Base-by-base conservation (phyloP, 371 early-diverging fungal genomes). In the Mortierella sp. region DNA sequence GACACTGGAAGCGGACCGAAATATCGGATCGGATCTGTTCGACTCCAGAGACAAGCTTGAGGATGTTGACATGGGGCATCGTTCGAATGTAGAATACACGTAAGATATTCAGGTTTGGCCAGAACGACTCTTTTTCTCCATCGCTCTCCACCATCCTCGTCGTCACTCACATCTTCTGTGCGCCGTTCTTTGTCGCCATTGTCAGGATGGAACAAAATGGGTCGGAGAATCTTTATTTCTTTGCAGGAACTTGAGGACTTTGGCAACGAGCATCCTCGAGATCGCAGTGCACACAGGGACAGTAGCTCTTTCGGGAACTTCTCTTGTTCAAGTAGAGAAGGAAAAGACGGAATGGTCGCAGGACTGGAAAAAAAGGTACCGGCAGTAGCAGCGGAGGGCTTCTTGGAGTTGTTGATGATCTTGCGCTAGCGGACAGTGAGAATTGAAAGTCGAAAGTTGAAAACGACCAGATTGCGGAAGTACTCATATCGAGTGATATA, bases 161-260 rank as follows among this genome's bases (percentile, higher is more conserved):
- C 47, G 48, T 71, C 21, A 3, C 45, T 44, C 45, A 2, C 50
- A 10, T 50, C 50, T 16, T 50, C 13, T n/a, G n/a, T n/a, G n/a
- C n/a, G n/a, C n/a, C n/a, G n/a, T 50, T 50, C 13, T 9, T 3
- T 44, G 45, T 50, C 13, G 8, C 28, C 72, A 5, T 5, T 14
- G 10, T 55, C 19, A 47, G 47, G 44, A n/a, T 10, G 44, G n/a
- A 38, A 45, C n/a, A 44, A n/a, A 5, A 24, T 45, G 45, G 70
- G 24, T 19, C n/a, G n/a, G n/a, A 55, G n/a, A 55, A 19, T 55
- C n/a, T 0, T 3, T n/a, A 31, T 38, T 48, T 31, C 47, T 45
- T 7, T 70, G 38, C 24, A 84, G 52, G 38, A 78, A 84, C 72
- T 78, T 78, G 58, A 84, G 78, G 34, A 80, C 84, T 0, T 68